Base-by-base conservation (phyloP, 2,329 filamentous ascomycete genomes). In the Fusarium denticulatum region DNA sequence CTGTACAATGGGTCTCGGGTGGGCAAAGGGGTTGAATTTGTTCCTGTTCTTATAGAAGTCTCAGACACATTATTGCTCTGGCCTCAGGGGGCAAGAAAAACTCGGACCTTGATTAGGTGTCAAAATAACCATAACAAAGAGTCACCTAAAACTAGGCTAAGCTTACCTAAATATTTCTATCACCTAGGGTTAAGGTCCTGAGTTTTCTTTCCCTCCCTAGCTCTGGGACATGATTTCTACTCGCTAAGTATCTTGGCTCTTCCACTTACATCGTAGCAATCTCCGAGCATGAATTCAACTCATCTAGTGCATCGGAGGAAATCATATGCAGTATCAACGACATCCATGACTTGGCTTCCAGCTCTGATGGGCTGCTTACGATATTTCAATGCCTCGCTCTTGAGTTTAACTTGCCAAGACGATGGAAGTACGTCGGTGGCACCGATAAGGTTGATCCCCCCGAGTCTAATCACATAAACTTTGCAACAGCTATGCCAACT, bases 241-340 rank as follows among this genome's bases (percentile, higher is more conserved):
- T 65, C 40, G 50, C 52, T 34, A 53, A 62, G 20, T 39, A 59
- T 39, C 59, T 53, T 69, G 36, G 45, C 45, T 65, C 16, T 49
- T 7, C n/a, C 28, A 40, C 30, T 58, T 34, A 24, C 46, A 24
- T n/a, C 10, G 18, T 37, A 18, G 42, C 34, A 39, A 69, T 69
- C 52, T 69, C 65, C 45, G 58, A 52, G 26, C 52, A 64, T 64
- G 24, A 64, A 69, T 52, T 45, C 22, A 47, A 26, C 13, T 26
- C 39, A 42, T 28, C n/a, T 28, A 43, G 28, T n/a, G 56, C 22
- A 36, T 52, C 22, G 26, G 46, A 28, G 24, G 57, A 39, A 32
- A 40, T 13, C 61, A 40, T 45, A 24, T 34, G n/a, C n/a, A 52
- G 47, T 20, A 12, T 22, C 32, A 37, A 24, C 22, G 22, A 15